phyloP scores from a whole-genome alignment of 805 yeast species.

The Grigorovia jiainica region DNA sequence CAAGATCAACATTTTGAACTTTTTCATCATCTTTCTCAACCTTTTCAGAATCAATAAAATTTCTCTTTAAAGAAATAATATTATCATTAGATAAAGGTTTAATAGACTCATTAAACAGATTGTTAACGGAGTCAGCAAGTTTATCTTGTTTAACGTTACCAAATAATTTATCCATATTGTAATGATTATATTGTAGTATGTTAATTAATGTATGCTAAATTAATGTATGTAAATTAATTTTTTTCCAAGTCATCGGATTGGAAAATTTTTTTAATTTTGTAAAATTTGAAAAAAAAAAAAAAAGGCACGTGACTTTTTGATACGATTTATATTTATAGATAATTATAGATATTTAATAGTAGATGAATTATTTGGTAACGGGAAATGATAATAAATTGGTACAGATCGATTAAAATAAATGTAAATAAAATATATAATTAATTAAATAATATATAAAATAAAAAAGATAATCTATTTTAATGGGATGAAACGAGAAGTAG shows the following conservation, averaged over 20 bases:
- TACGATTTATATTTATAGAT: too few species aligned
- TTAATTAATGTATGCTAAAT: too few species aligned
- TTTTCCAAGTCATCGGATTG: too few species aligned
- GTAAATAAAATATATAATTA: background rate
- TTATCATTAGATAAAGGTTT: conserved; percentile 37
- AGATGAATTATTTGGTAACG: too few species aligned
- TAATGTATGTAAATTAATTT: too few species aligned
- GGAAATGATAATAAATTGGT: background rate
- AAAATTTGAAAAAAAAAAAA: too few species aligned
- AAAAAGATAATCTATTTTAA: conserved; percentile 33
- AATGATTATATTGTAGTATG: too few species aligned
- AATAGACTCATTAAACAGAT: conserved; percentile 32
- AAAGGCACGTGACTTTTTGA: too few species aligned
- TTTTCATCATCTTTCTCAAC: conserved; percentile 7
- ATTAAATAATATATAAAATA: background rate
- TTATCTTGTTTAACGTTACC: conserved; percentile 23
- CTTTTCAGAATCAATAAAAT: conserved; percentile 13
- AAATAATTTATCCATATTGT: conserved; percentile 20
- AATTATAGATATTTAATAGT: too few species aligned
- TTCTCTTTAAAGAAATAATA: conserved; percentile 13
- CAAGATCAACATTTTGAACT: background rate
- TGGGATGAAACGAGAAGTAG: conserved; percentile 74
- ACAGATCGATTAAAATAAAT: background rate
- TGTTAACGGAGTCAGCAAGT: conserved; percentile 26
- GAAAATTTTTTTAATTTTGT: too few species aligned